A percentile compares a stretch with the other conserved stretches of the same genome.
Evolutionary conservation across 148 eudicot genomes (phyloP).

Genomic region (Euryodendron excelsum): DNA sequence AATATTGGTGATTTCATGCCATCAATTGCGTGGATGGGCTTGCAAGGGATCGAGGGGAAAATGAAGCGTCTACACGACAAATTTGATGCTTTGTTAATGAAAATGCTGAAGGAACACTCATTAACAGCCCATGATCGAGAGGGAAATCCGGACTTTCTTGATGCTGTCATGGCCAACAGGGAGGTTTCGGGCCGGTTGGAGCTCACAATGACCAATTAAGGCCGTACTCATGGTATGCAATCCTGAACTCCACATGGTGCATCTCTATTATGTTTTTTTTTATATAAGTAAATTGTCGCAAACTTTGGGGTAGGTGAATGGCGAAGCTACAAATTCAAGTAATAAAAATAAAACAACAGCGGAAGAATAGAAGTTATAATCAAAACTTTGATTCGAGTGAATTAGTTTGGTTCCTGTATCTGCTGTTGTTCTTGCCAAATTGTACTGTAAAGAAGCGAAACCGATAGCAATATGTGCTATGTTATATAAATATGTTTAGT

Average conservation of each 20-base stretch:
- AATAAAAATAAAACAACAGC: too few species aligned
- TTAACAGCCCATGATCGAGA: conserved; percentile 11
- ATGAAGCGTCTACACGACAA: conserved; percentile 30
- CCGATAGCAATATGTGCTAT: too few species aligned
- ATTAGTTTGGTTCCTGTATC: too few species aligned
- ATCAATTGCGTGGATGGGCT: conserved; percentile 22
- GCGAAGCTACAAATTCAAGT: too few species aligned
- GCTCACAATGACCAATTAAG: conserved; percentile 26
- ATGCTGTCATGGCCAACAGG: conserved; percentile 14
- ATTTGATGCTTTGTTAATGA: conserved; percentile 17
- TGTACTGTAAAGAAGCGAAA: too few species aligned
- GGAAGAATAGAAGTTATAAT: too few species aligned
- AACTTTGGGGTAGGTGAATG: too few species aligned
- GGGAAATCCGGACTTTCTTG: conserved; percentile 29
- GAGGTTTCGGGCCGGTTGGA: conserved; percentile 11
- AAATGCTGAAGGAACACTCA: conserved; percentile 26
- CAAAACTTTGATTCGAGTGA: too few species aligned
- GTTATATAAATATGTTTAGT: too few species aligned
- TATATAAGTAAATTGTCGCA: too few species aligned
- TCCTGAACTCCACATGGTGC: neutral
- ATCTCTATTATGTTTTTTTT: neutral
- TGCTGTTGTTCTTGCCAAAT: too few species aligned
- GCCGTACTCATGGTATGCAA: conserved; percentile 32
- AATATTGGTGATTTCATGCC: conserved; percentile 29
- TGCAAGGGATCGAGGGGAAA: conserved; percentile 22